Conservation (phyloP, 1,284 basidiomycete species). For the Trametes sp. region DNA sequence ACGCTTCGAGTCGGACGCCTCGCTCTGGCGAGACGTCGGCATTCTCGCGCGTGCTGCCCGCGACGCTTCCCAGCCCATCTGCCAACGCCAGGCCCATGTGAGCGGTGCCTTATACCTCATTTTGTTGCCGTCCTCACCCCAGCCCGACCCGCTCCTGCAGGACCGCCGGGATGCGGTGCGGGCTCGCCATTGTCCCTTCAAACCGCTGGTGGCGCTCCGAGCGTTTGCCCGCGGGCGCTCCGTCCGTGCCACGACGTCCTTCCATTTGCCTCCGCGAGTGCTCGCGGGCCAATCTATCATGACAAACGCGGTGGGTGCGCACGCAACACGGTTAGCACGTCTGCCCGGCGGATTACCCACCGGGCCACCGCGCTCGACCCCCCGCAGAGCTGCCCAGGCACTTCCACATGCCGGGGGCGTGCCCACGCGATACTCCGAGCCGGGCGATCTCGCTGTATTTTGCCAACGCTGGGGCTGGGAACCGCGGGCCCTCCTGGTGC, state of each 20-base stretch:
- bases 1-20: slow-evolving; percentile 12
- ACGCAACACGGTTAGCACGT: neutral
- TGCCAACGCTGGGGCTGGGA: slow-evolving; percentile 13
- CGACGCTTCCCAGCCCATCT: slow-evolving; percentile 11
- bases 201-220: slow-evolving; percentile 14
- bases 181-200: neutral
- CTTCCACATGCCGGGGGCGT: neutral
- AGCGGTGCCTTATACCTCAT: neutral
- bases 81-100: slow-evolving; percentile 4
- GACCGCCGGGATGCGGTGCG: slow-evolving; percentile 17
- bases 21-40: slow-evolving; percentile 7
- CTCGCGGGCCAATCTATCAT: slow-evolving; percentile 22
- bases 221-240: slow-evolving; percentile 17
- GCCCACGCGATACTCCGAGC: slow-evolving; percentile 15
- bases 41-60: too few relatives aligned
- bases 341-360: neutral
- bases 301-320: neutral
- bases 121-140: neutral
- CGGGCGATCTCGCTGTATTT: neutral
- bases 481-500: neutral
- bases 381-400: neutral
- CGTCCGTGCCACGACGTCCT: slow-evolving; percentile 16
- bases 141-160: slow-evolving; percentile 8
- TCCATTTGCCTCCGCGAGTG: slow-evolving; percentile 21
- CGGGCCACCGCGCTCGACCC: slow-evolving; percentile 1